Evolutionary conservation across 805 yeast species (phyloP), one percentile per base, ranked within the genome.

Genomic region (Candida nanaspora): DNA sequence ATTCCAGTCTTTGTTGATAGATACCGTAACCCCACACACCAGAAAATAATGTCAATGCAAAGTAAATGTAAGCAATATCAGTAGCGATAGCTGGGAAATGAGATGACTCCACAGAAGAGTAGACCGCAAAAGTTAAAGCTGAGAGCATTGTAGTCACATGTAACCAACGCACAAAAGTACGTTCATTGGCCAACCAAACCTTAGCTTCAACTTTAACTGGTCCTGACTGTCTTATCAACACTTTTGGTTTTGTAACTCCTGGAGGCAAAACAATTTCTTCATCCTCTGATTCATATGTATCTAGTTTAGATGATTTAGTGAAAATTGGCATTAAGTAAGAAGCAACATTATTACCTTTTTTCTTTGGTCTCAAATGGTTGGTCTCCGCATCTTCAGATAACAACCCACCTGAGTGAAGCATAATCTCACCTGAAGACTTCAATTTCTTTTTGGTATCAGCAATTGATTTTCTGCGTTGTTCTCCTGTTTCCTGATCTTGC

Each of bases 131-230:
- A 0, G 98, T 87, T 52, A 93, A 66, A 0, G 89, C 80, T 18
- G 95, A 80, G 50, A 93, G 71, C 57, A 93, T 68, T 0, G 94
- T 78, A 13, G 95, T 84, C 19, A 91, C 91, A 46, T 83, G 88
- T 49, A 93, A 70, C 98, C 98, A 93, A 62, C 94, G 77, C 69
- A 86, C 82, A 67, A 89, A 91, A 3, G 98, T 93, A 62, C 98
- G 82, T 67, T 93, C 98, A 57, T 93, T 93, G 23, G 98, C 98
- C 48, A 93, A 72, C 97, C 98, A 93, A 13, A 93, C 98, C 58
- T 93, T 93, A 25, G 98, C 94, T 67, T 93, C 98, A 43, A 93
- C 89, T 63, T 85, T 88, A 41, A 88, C 77, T 1, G 96, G 93
- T 7, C 96, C 96, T 22, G 89, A 81, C 59, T 88, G 88, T 56